Evolutionary conservation across 495 filamentous ascomycete species (phyloP), one percentile per base, ranked within the genome.

Genomic region (Aspergillus egyptiacus): DNA sequence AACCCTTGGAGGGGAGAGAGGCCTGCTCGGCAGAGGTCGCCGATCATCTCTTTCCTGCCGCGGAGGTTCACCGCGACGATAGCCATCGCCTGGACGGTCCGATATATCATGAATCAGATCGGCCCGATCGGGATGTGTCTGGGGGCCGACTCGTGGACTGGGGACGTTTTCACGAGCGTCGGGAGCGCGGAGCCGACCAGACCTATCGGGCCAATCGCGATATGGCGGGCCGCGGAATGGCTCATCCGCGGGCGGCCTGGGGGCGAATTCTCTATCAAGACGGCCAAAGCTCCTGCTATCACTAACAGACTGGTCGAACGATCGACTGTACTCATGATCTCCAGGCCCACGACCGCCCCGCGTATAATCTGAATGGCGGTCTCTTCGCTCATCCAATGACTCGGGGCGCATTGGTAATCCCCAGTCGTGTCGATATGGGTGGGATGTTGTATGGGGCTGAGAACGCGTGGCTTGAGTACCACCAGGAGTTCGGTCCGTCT

Each of bases 161-260:
- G 48, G 18, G 1, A 39, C 49, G 19, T 19, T 24, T 14, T 60
- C 60, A 24, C 57, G 49, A 17, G 52, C 59, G 34, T 60, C 56
- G 3, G 56, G 41, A 46, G 61, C 53, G 10, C 68, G 65, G 33
- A 63, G 50, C 11, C 66, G 65, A 15, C 64, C 64, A n/a, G 61
- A 34, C 11, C 69, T 65, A 44, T 70, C 69, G 36, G 60, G 59
- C 69, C 69, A 71, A 7, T 72, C 71, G 19, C 68, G 67, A 44
- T 68, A 59, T 13, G 63, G 41, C n/a, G 61, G 59, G 1, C 63
- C 64, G 32, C 65, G 71, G 61, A 71, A 72, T 9, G 67, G 61
- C n/a, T 74, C 71, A 13, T 74, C 70, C 25, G 57, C 36, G 18
- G 57, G 55, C 25, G 66, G 62, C 48, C 68, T 57, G 17, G 56